Evolutionary conservation across 1,284 basidiomycete species (phyloP).

Genomic region (Acaromyces ingoldii): DNA sequence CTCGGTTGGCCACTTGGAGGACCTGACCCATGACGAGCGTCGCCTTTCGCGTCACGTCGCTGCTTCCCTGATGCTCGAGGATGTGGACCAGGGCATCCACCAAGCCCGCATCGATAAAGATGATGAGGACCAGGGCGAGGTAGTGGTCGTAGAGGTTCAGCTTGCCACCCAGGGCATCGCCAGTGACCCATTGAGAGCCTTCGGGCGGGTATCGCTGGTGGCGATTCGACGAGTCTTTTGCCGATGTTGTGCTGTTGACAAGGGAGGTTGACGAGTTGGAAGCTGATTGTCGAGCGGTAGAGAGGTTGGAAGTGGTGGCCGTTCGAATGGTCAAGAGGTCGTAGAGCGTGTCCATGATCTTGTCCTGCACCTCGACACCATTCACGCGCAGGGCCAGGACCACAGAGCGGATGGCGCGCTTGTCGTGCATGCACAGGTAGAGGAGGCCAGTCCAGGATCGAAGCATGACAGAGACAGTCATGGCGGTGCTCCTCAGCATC

Average conservation of each 20-base stretch:
- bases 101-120: slow-evolving; percentile 81
- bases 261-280: too few species aligned
- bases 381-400: slow-evolving; percentile 83
- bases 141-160: slow-evolving; percentile 77
- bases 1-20: slow-evolving; percentile 77
- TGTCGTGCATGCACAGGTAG: slow-evolving; percentile 87
- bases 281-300: too few species aligned
- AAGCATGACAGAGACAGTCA: slow-evolving; percentile 75
- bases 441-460: slow-evolving; percentile 90
- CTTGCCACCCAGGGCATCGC: not conserved
- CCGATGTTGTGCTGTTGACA: not conserved
- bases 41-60: slow-evolving; percentile 54
- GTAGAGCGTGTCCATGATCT: slow-evolving; percentile 83
- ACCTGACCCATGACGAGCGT: slow-evolving; percentile 88
- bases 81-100: slow-evolving; percentile 41
- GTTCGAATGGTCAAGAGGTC: slow-evolving; percentile 66
- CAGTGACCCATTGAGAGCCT: not conserved
- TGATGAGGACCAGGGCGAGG: slow-evolving; percentile 76
- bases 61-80: slow-evolving; percentile 29
- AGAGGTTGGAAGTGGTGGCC: too few species aligned
- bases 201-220: not conserved
- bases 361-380: slow-evolving; percentile 64
- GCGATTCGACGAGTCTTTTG: not conserved
- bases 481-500: slow-evolving; percentile 68
- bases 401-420: slow-evolving; percentile 75